Conservation (phyloP, 2,329 filamentous ascomycete species). For the Orbilia oligospora region DNA sequence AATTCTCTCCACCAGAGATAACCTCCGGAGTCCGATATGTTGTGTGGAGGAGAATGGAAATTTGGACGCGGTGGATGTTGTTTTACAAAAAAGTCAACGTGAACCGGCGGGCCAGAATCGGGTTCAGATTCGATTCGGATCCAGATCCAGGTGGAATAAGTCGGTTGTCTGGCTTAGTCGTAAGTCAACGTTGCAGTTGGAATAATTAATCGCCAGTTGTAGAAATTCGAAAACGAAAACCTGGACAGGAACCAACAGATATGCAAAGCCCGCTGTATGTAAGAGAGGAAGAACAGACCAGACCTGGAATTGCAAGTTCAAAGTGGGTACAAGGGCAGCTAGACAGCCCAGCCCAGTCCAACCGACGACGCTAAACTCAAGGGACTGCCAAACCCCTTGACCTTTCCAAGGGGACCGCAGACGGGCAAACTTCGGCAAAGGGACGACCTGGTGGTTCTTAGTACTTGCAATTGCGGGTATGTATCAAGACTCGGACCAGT, state of each 20-base stretch:
- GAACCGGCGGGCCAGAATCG: conserved; percentile 4
- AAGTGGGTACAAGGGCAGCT: conserved; percentile 33
- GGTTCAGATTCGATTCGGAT: background rate
- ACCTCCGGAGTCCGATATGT: background rate
- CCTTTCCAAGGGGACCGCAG: conserved; percentile 43
- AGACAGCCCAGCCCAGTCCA: conserved; percentile 26
- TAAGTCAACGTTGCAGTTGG: background rate
- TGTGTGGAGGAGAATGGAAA: conserved; percentile 13
- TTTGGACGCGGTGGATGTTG: conserved; percentile 10
- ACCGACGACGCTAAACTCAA: conserved; percentile 45
- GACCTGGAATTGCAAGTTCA: conserved; percentile 29
- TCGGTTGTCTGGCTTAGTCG: conserved; percentile 12
- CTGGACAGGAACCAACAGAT: conserved; percentile 45
- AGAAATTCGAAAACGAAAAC: conserved; percentile 36
- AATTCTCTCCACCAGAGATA: conserved; percentile 14
- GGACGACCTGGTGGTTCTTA: too few species aligned
- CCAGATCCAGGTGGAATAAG: conserved; percentile 21
- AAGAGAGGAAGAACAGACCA: conserved; percentile 24
- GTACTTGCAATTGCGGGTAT: conserved; percentile 27
- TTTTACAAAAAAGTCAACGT: too few species aligned
- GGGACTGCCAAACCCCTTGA: conserved; percentile 14
- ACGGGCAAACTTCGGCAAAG: conserved; percentile 58
- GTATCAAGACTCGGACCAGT: conserved; percentile 33
- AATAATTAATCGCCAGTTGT: background rate
- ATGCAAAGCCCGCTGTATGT: conserved; percentile 28